Evolutionary conservation across 805 yeast species (phyloP).

Genomic region (Yamadazyma ubonensis): DNA sequence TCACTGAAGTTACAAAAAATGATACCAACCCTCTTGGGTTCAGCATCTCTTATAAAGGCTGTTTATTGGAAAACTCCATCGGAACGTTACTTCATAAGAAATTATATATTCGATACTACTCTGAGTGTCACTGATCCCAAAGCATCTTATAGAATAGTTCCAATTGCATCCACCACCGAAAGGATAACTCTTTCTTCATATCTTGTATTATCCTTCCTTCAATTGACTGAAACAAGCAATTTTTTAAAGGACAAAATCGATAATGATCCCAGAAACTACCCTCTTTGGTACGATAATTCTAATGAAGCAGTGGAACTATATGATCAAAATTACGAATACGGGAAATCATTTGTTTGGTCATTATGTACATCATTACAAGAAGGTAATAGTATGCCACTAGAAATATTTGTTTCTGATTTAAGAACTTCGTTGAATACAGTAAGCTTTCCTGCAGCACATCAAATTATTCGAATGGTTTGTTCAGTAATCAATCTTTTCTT

Average conservation of each 20-base stretch:
- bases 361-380: slow-evolving; percentile 1
- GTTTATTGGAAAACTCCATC: slow-evolving; percentile 7
- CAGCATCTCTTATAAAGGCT: slow-evolving; percentile 3
- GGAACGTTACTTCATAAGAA: slow-evolving; percentile 12
- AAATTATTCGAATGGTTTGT: neutral
- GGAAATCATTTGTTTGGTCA: neutral
- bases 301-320: neutral
- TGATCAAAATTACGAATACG: neutral
- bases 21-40: neutral
- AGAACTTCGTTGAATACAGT: neutral
- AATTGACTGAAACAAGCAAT: slow-evolving; percentile 1
- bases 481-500: neutral
- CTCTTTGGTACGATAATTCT: neutral
- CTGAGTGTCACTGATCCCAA: slow-evolving; percentile 3
- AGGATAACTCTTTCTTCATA: slow-evolving; percentile 3
- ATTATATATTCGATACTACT: slow-evolving; percentile 3
- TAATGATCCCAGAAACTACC: neutral
- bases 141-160: slow-evolving; percentile 2
- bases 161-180: neutral
- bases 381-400: slow-evolving; percentile 7
- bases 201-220: slow-evolving; percentile 6
- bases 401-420: slow-evolving; percentile 4
- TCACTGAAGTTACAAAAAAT: too few species aligned
- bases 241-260: neutral
- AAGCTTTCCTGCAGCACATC: slow-evolving; percentile 1